phyloP scores from a whole-genome alignment of 306 rosid species.

The Fragaria nilgerrensis region DNA sequence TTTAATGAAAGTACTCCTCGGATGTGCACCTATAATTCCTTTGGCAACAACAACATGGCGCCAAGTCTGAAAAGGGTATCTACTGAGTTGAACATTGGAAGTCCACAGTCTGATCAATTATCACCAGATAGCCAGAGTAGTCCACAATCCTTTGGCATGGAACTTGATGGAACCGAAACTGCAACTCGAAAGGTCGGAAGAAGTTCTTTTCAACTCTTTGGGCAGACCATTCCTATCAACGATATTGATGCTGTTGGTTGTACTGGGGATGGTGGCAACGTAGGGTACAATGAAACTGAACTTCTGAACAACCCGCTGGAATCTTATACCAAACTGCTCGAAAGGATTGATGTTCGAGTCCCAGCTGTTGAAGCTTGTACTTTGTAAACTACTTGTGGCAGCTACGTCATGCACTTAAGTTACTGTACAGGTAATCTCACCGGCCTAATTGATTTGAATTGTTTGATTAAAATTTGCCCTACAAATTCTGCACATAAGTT shows the following conservation, averaged over 20 bases:
- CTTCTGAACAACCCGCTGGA: constrained; percentile 27
- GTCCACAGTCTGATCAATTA: constrained; percentile 44
- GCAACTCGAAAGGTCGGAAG: constrained; percentile 39
- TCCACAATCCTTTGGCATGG: constrained; percentile 43
- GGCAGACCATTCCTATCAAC: constrained; percentile 43
- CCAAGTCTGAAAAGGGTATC: constrained; percentile 33
- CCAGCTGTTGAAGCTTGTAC: constrained; percentile 32
- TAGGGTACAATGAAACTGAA: constrained; percentile 33
- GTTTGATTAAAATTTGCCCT: constrained; percentile 15
- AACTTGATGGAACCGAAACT: constrained; percentile 33
- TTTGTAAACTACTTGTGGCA: constrained; percentile 42
- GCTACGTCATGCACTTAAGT: constrained; percentile 40
- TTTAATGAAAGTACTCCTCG: constrained; percentile 25
- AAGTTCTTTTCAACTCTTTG: constrained; percentile 63
- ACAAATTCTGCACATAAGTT: neutral
- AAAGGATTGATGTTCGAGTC: constrained; percentile 42
- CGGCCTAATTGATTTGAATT: constrained; percentile 10
- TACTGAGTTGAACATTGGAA: constrained; percentile 60
- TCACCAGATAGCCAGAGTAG: constrained; percentile 68
- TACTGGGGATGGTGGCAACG: constrained; percentile 33
- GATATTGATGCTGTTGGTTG: constrained; percentile 34
- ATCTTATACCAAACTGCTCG: constrained; percentile 43
- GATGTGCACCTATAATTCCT: constrained; percentile 33
- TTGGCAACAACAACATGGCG: constrained; percentile 27
- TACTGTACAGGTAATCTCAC: constrained; percentile 57